Evolutionary conservation across 495 filamentous ascomycete species (phyloP), one percentile per base, ranked within the genome.

Genomic region (Tuber microsphaerosporum): DNA sequence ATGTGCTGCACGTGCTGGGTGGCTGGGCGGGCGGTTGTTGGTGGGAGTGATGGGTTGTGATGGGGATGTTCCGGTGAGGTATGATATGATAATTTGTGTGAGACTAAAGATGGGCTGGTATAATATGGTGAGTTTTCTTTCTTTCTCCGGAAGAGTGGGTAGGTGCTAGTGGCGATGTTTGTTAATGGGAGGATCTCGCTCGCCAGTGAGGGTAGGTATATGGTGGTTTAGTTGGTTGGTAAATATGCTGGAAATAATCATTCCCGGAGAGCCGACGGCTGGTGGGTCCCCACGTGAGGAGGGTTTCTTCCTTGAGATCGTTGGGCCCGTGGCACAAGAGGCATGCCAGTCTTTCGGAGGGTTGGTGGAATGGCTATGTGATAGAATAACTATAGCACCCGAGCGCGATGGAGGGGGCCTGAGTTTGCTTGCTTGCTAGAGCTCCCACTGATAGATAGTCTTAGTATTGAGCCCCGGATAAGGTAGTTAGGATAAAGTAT

Each of bases 1-100:
- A 65, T 65, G 56, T 65, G 56, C 56, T 65, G 56, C 56, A 65
- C 56, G 56, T 65, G 56, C 56, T 65, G 10, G n/a, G 8, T 17
- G n/a, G 56, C n/a, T 34, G 56, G 56, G 26, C 56, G 10, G 26
- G n/a, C 12, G 12, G 26, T 65, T 65, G 56, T 26, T 10, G 56
- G 56, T 65, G 14, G 14, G 56, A 65, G 56, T 65, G 56, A 65
- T 34, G 4, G 56, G 26, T 10, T 65, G 56, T 65, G 56, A 65
- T 34, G 56, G 56, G 26, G 6, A 65, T 56, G 22, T 26, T 26
- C 9, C 0, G 51, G 51, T 1, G n/a, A 26, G 51, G 51, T 26
- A 31, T n/a, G 22, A 31, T 26, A 1, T 37, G 34, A 37, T 37
- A 1, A 2, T 14, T 14, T 61, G 51, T n/a, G 51, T 4, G 51